These are phyloP conservation scores for Boechera divaricarpa DNA, from an alignment of 345 rosid genomes.

Conservation along the genomic window DNA sequence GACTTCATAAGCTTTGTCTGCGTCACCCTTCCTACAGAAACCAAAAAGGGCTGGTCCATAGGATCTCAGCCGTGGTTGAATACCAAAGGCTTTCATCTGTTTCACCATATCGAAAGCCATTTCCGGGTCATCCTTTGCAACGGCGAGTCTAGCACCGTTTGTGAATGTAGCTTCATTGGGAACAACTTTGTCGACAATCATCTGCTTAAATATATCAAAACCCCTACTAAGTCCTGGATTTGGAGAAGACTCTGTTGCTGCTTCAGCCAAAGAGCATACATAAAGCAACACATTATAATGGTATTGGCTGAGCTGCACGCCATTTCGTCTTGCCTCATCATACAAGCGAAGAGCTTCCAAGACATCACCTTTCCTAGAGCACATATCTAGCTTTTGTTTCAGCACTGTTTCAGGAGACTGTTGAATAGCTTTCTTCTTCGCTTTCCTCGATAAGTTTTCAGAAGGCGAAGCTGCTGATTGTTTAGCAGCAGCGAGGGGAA, in stretches of 20 bases:
- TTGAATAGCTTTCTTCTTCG: constrained; percentile 55
- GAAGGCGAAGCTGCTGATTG: constrained; percentile 42
- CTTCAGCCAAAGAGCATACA: constrained; percentile 66
- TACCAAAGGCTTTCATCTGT: constrained; percentile 71
- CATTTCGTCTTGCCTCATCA: constrained; percentile 68
- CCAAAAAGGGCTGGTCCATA: constrained; percentile 89
- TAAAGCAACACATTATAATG: constrained; percentile 82
- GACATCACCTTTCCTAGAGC: constrained; percentile 67
- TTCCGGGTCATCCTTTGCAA: constrained; percentile 76
- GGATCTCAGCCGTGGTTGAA: constrained; percentile 80
- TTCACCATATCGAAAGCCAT: constrained; percentile 91
- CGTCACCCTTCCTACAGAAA: constrained; percentile 66
- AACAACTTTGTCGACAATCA: constrained; percentile 65
- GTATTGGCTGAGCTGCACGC: constrained; percentile 55
- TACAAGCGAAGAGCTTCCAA: constrained; percentile 79
- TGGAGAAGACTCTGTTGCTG: constrained; percentile 42
- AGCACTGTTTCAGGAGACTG: constrained; percentile 69
- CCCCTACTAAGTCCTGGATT: constrained; percentile 64
- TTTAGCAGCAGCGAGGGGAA: constrained; percentile 48
- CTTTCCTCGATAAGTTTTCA: constrained; percentile 49
- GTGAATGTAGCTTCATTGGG: constrained; percentile 96
- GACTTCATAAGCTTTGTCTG: constrained; percentile 78
- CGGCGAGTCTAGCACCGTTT: constrained; percentile 75
- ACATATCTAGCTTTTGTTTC: constrained; percentile 62
- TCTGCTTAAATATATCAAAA: constrained; percentile 77